Conservation (phyloP, 805 yeast genomes). For the Zygosaccharomyces pseudorouxii region DNA sequence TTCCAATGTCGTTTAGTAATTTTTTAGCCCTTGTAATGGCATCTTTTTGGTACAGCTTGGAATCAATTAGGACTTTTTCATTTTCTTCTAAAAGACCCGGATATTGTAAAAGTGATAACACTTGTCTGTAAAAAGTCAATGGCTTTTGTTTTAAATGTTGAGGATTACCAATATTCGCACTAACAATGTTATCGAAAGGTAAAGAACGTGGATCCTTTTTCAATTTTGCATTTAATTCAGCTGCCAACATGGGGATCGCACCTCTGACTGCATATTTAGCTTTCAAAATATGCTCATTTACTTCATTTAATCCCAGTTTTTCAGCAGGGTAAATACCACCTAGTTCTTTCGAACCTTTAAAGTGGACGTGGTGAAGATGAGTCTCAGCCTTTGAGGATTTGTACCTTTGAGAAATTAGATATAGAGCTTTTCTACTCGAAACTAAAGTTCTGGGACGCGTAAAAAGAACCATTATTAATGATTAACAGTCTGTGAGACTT, state of each 20-base stretch:
- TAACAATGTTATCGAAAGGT: constrained; percentile 74
- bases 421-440: not conserved
- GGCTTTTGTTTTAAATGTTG: constrained; percentile 95
- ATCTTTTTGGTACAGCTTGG: constrained; percentile 50
- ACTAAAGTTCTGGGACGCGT: constrained; percentile 1
- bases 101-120: constrained; percentile 77
- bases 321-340: constrained; percentile 31
- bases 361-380: constrained; percentile 7
- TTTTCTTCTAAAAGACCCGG: constrained; percentile 55
- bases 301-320: constrained; percentile 43
- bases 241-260: constrained; percentile 87
- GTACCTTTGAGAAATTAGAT: not conserved
- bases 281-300: constrained; percentile 68
- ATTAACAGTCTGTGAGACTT: too few relatives aligned
- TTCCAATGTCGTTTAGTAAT: constrained; percentile 54
- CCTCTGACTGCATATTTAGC: constrained; percentile 98
- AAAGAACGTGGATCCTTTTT: constrained; percentile 52
- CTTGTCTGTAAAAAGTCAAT: constrained; percentile 91
- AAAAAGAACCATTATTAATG: constrained; percentile 1
- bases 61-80: constrained; percentile 15
- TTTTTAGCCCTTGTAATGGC: constrained; percentile 65
- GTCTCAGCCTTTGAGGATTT: constrained; percentile 4
- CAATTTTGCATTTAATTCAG: constrained; percentile 62
- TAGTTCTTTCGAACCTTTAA: not conserved
- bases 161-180: constrained; percentile 96